Conservation (phyloP, 2,329 filamentous ascomycete species). For the Paraphoma sp. region DNA sequence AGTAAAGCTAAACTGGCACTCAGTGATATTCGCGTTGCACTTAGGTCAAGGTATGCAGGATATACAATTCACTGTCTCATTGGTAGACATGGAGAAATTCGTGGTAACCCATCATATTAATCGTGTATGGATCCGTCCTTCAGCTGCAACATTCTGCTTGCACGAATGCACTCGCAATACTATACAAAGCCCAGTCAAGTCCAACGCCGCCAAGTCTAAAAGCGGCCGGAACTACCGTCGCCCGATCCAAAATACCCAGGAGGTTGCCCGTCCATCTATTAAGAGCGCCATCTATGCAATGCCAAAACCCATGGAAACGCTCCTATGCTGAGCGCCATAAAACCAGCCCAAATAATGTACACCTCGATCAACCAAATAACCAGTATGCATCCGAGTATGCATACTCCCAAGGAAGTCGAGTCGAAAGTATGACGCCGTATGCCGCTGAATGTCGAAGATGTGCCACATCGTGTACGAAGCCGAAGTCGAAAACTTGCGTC, state of each 20-base stretch:
- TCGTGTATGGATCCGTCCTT: not conserved
- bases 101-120: not conserved
- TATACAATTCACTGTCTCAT: too few relatives aligned
- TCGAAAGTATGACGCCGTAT: constrained; percentile 5
- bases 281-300: constrained; percentile 15
- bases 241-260: not conserved
- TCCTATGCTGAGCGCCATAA: constrained; percentile 16
- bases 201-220: constrained; percentile 10
- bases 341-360: constrained; percentile 14
- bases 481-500: not conserved
- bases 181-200: constrained; percentile 3
- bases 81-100: not conserved
- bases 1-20: too few relatives aligned
- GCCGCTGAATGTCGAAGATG: constrained; percentile 5
- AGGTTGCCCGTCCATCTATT: constrained; percentile 9
- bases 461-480: constrained; percentile 3
- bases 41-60: too few relatives aligned
- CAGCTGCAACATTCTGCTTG: not conserved
- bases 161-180: not conserved
- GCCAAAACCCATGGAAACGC: constrained; percentile 9
- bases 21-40: too few relatives aligned
- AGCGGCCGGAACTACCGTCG: constrained; percentile 1
- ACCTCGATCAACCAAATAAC: constrained; percentile 20
- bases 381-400: constrained; percentile 14
- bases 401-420: constrained; percentile 8